phyloP scores from a whole-genome alignment of 139 green algal species.

The Volvox africanus region DNA sequence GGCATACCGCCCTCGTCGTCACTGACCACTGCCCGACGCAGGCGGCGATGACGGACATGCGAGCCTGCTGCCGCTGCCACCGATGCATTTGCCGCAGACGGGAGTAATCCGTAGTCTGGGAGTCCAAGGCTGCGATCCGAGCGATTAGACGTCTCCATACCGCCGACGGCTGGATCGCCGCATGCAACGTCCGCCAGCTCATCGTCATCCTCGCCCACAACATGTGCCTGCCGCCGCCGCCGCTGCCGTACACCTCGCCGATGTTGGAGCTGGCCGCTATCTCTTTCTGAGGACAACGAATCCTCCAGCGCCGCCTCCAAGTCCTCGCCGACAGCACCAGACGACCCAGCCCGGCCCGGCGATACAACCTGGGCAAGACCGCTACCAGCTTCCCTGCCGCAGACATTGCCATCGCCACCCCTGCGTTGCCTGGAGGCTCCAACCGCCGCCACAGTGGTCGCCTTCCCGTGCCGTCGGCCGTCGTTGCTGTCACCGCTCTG shows the following conservation, averaged over 20 bases:
- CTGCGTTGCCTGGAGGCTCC: background rate
- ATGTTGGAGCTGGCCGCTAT: background rate
- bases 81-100: background rate
- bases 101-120: too few species aligned
- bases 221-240: background rate
- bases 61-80: background rate
- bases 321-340: background rate
- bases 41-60: background rate
- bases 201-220: background rate
- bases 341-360: background rate
- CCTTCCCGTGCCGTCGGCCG: background rate
- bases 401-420: background rate
- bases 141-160: background rate
- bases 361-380: background rate
- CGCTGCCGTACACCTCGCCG: background rate
- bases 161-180: background rate
- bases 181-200: background rate
- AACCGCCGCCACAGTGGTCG: background rate
- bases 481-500: constrained; percentile 10
- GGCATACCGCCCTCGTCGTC: constrained; percentile 1
- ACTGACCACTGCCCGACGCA: background rate
- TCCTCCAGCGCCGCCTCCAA: constrained; percentile 1
- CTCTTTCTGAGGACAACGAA: background rate
- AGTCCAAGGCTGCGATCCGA: background rate
- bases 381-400: background rate